These are phyloP conservation scores for Salicornia ramosissima DNA, from an alignment of 148 eudicot species.

Conservation along the genomic window DNA sequence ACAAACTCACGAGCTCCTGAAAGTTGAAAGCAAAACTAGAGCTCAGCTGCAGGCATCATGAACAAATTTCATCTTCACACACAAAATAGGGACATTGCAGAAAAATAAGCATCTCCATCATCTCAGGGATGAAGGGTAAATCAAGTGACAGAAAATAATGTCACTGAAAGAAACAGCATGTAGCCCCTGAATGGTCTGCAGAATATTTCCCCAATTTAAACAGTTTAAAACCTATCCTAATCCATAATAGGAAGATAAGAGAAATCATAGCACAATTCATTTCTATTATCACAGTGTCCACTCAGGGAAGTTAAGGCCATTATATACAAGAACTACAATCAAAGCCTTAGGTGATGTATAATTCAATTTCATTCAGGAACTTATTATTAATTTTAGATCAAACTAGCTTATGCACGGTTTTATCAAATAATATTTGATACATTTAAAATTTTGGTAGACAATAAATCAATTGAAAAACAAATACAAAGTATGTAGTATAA, in stretches of 20 bases:
- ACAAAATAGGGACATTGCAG: not conserved
- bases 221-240: not conserved
- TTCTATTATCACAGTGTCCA: not conserved
- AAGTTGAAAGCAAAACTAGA: conserved; percentile 10
- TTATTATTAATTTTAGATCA: too few relatives aligned
- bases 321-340: too few relatives aligned
- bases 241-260: not conserved
- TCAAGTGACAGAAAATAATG: not conserved
- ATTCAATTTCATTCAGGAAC: too few relatives aligned
- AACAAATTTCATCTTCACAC: not conserved
- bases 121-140: not conserved
- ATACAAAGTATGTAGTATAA: too few relatives aligned
- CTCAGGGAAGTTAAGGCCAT: too few relatives aligned
- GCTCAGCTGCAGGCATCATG: not conserved
- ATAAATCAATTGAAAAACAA: too few relatives aligned
- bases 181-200: not conserved
- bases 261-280: not conserved
- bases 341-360: too few relatives aligned
- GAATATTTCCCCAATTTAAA: not conserved
- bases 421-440: too few relatives aligned
- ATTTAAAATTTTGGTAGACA: too few relatives aligned
- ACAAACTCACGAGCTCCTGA: conserved; percentile 82
- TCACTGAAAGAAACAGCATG: not conserved
- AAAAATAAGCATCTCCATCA: conserved; percentile 2
- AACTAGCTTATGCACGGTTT: too few relatives aligned